phyloP scores from a whole-genome alignment of 257 asterid species.

The Verbena officinalis region DNA sequence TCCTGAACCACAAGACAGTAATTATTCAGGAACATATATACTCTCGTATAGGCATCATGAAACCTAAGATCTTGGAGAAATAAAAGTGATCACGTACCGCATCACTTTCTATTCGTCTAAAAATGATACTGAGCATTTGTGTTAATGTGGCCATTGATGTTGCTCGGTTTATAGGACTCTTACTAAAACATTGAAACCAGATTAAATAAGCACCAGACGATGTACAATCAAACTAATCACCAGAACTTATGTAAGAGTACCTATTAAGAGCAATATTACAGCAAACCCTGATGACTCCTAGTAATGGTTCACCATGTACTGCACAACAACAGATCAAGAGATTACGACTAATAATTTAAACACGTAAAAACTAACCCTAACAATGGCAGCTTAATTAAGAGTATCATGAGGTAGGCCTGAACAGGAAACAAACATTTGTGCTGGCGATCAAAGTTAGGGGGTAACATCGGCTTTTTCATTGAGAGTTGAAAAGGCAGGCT shows the following conservation, averaged over 20 bases:
- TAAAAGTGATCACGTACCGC: slow-evolving; percentile 48
- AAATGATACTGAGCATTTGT: slow-evolving; percentile 85
- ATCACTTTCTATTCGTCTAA: slow-evolving; percentile 83
- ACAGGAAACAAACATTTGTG: slow-evolving; percentile 14
- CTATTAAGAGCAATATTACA: slow-evolving; percentile 92
- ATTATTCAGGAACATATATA: slow-evolving; percentile 20
- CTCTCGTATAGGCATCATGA: slow-evolving; percentile 16
- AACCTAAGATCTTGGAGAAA: slow-evolving; percentile 20
- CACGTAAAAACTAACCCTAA: slow-evolving; percentile 2
- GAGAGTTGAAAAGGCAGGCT: not conserved
- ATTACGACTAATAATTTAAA: slow-evolving; percentile 22
- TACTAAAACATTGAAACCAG: slow-evolving; percentile 63
- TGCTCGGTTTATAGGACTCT: slow-evolving; percentile 97
- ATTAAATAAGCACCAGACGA: slow-evolving; percentile 37
- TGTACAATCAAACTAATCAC: slow-evolving; percentile 27
- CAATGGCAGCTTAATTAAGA: slow-evolving; percentile 6
- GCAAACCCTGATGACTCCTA: slow-evolving; percentile 88
- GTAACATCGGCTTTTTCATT: not conserved
- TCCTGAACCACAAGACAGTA: slow-evolving; percentile 54
- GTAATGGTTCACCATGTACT: slow-evolving; percentile 95
- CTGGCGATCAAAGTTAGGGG: slow-evolving; percentile 1
- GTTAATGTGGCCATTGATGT: slow-evolving; percentile 94
- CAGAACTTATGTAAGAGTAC: slow-evolving; percentile 44
- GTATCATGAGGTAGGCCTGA: slow-evolving; percentile 16
- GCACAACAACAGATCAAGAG: slow-evolving; percentile 41